Evolutionary conservation across 108 stramenopile species (phyloP).

Genomic region (Nannochloropsis gaditana): DNA sequence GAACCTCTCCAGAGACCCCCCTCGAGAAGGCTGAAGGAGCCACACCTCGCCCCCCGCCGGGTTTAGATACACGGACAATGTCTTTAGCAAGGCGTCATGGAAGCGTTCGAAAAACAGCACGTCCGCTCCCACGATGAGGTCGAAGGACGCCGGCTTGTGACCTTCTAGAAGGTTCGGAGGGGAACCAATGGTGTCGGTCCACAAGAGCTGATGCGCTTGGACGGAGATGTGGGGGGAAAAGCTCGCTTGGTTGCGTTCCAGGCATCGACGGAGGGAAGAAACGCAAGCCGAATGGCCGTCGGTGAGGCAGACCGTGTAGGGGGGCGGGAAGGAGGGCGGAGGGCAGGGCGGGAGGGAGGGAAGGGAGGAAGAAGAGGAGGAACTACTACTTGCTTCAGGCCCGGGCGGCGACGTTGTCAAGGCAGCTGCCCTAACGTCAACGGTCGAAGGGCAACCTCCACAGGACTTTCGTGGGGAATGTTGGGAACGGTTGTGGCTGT

Average conservation of each 20-base stretch:
- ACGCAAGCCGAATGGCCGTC: not conserved
- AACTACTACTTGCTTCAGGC: not conserved
- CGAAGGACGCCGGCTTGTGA: not conserved
- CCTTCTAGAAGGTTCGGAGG: not conserved
- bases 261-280: not conserved
- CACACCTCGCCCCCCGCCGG: constrained; percentile 1
- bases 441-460: not conserved
- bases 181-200: not conserved
- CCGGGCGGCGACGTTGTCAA: not conserved
- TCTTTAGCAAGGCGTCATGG: not conserved
- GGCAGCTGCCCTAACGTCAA: not conserved
- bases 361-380: not conserved
- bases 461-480: not conserved
- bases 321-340: no score
- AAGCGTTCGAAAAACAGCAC: constrained; percentile 13
- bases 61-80: not conserved
- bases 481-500: not conserved
- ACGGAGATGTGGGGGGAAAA: not conserved
- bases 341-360: not conserved
- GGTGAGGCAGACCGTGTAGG: not conserved
- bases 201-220: not conserved
- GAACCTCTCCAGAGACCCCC: not conserved
- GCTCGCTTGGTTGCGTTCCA: not conserved
- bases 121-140: not conserved
- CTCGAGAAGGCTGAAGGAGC: not conserved